Percentiles rank a stretch among this genome's conserved stretches.
Conservation (phyloP, 495 filamentous ascomycete species). For the Penicillium diatomitis region DNA sequence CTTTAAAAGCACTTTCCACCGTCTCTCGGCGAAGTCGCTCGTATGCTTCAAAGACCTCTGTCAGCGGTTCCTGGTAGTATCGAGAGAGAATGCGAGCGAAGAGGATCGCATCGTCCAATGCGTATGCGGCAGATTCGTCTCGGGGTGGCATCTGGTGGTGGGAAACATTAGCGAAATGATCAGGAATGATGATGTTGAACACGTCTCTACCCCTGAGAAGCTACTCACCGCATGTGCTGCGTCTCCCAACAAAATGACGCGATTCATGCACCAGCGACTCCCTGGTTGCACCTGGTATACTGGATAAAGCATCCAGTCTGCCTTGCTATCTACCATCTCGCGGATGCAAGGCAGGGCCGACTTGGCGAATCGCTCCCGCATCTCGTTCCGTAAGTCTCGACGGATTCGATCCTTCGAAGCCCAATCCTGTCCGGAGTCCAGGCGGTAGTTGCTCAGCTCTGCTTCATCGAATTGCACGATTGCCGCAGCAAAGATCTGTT, state of each 20-base stretch:
- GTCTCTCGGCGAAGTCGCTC: conserved; percentile 39
- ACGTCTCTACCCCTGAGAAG: too few species aligned
- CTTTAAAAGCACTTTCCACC: conserved; percentile 44
- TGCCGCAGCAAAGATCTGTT: conserved; percentile 45
- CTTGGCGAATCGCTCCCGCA: conserved; percentile 36
- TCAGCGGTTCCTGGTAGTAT: conserved; percentile 27
- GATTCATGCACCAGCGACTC: conserved; percentile 41
- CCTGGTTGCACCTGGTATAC: conserved; percentile 46
- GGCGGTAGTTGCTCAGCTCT: conserved; percentile 16
- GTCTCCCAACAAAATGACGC: conserved; percentile 46
- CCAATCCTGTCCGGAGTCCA: conserved; percentile 40
- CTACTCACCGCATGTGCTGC: conserved; percentile 50
- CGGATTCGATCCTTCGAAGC: conserved; percentile 32
- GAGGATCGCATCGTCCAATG: conserved; percentile 52
- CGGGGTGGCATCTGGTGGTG: conserved; percentile 48
- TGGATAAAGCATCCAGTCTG: conserved; percentile 51
- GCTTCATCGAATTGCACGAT: conserved; percentile 43
- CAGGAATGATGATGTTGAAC: too few species aligned
- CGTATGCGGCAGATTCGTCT: conserved; percentile 52
- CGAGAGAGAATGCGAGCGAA: conserved; percentile 40
- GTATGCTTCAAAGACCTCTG: conserved; percentile 42
- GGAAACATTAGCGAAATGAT: conserved; percentile 3
- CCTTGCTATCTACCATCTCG: conserved; percentile 36
- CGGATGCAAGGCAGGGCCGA: conserved; percentile 38
- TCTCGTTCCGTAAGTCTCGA: conserved; percentile 30